phyloP scores from a whole-genome alignment of 371 early-diverging fungal species.

The Actinomucor elegans region DNA sequence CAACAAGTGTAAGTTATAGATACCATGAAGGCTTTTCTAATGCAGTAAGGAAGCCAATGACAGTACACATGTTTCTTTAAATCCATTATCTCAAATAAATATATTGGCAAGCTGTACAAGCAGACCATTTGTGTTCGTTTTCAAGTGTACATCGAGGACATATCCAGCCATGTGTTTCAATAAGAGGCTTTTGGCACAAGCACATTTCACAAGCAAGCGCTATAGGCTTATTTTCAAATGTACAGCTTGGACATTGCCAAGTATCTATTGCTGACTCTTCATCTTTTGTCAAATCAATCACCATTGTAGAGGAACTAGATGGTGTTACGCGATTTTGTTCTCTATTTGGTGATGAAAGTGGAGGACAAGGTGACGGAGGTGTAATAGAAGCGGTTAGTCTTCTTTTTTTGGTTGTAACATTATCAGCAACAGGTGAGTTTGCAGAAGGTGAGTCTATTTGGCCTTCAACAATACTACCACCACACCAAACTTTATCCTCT shows the following conservation, averaged over 20 bases:
- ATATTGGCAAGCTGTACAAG: conserved; percentile 18
- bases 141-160: conserved; percentile 36
- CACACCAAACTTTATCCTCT: conserved; percentile 59
- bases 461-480: conserved; percentile 24
- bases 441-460: not conserved
- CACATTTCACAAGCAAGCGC: conserved; percentile 34
- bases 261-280: not conserved
- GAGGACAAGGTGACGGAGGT: too few relatives aligned
- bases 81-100: conserved; percentile 8
- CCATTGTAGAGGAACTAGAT: too few relatives aligned
- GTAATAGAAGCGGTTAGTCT: too few relatives aligned
- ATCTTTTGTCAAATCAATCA: not conserved
- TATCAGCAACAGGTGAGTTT: not conserved
- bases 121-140: conserved; percentile 10
- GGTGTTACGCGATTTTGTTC: too few relatives aligned
- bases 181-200: conserved; percentile 11
- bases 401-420: conserved; percentile 1
- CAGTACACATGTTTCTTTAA: conserved; percentile 58
- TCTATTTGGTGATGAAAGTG: too few relatives aligned
- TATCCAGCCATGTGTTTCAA: conserved; percentile 9
- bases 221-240: conserved; percentile 29
- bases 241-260: conserved; percentile 36
- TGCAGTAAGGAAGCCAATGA: conserved; percentile 81
- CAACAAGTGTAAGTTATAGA: conserved; percentile 21
- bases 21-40: conserved; percentile 78